phyloP scores from a whole-genome alignment of 768 basidiomycete genomes.

The Cystoderma amianthinum region DNA sequence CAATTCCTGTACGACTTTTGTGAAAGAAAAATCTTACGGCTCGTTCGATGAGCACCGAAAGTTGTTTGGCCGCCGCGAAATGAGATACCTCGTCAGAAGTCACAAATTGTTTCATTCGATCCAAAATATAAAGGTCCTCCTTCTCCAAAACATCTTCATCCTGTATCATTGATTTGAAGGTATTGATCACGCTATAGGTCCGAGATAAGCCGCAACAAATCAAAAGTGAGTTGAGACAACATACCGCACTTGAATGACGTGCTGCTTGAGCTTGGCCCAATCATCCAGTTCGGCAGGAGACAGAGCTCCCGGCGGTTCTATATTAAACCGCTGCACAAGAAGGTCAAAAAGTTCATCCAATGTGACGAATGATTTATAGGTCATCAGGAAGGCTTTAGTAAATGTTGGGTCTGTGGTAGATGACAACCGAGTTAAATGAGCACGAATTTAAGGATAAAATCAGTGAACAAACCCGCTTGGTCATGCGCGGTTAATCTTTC shows the following conservation, averaged over 20 bases:
- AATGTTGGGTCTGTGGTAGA: conserved; percentile 58
- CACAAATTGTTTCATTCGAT: conserved; percentile 77
- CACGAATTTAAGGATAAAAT: too few species aligned
- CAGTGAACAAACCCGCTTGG: conserved; percentile 61
- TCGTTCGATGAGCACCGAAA: conserved; percentile 70
- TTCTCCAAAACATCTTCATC: conserved; percentile 82
- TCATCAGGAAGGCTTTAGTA: conserved; percentile 89
- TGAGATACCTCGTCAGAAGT: conserved; percentile 55
- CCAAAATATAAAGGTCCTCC: conserved; percentile 78
- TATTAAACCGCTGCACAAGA: conserved; percentile 73
- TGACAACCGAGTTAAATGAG: too few species aligned
- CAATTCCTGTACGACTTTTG: conserved; percentile 1
- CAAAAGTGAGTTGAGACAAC: conserved; percentile 14
- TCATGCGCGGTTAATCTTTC: conserved; percentile 91
- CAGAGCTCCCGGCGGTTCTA: conserved; percentile 66
- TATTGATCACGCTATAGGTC: conserved; percentile 76
- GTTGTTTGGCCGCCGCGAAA: conserved; percentile 67
- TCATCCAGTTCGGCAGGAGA: conserved; percentile 55
- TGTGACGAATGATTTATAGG: conserved; percentile 91
- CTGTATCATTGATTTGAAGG: conserved; percentile 82
- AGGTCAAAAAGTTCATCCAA: conserved; percentile 77
- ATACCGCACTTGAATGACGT: conserved; percentile 81
- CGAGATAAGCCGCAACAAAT: too few species aligned
- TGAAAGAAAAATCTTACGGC: conserved; percentile 46
- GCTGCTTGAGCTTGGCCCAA: conserved; percentile 84